These are phyloP conservation scores for Ophiocordyceps sinensis DNA, from an alignment of 2,329 filamentous ascomycete genomes.

Conservation along the genomic window DNA sequence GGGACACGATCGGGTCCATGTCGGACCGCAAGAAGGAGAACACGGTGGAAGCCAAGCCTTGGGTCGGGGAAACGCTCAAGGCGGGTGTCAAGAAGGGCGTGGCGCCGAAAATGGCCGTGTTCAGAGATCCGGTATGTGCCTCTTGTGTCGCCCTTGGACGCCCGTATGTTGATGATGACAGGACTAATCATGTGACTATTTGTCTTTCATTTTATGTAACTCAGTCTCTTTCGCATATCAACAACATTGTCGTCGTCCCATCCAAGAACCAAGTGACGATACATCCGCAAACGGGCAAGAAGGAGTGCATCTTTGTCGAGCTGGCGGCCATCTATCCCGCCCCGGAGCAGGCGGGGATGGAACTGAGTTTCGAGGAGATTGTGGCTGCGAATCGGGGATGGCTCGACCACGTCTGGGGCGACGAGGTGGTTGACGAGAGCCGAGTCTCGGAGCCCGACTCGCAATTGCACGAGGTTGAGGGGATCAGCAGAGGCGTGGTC, in stretches of 20 bases:
- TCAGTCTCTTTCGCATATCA: conserved; percentile 46
- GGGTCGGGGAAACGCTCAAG: conserved; percentile 83
- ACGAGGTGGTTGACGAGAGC: conserved; percentile 22
- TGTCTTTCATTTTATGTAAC: conserved; percentile 24
- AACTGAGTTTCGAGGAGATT: conserved; percentile 85
- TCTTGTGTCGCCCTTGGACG: conserved; percentile 20
- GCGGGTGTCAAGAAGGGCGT: conserved; percentile 68
- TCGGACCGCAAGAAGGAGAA: conserved; percentile 93
- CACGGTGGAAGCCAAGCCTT: conserved; percentile 67
- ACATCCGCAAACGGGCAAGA: conserved; percentile 69
- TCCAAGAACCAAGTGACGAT: conserved; percentile 63
- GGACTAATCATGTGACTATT: conserved; percentile 69
- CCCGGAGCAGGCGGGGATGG: conserved; percentile 52
- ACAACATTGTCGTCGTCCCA: conserved; percentile 55
- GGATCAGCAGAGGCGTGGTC: conserved; percentile 14
- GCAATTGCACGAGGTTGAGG: conserved; percentile 16
- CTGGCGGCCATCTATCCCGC: conserved; percentile 75
- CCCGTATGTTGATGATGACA: conserved; percentile 75
- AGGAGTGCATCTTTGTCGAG: conserved; percentile 78
- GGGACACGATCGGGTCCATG: conserved; percentile 83
- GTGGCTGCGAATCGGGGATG: conserved; percentile 64
- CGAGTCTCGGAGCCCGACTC: conserved; percentile 12
- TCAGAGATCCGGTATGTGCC: conserved; percentile 75
- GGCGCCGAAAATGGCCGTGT: conserved; percentile 70
- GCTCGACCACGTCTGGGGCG: conserved; percentile 43